Base-by-base conservation (phyloP, 1,284 basidiomycete species). In the Meripilus lineatus region DNA sequence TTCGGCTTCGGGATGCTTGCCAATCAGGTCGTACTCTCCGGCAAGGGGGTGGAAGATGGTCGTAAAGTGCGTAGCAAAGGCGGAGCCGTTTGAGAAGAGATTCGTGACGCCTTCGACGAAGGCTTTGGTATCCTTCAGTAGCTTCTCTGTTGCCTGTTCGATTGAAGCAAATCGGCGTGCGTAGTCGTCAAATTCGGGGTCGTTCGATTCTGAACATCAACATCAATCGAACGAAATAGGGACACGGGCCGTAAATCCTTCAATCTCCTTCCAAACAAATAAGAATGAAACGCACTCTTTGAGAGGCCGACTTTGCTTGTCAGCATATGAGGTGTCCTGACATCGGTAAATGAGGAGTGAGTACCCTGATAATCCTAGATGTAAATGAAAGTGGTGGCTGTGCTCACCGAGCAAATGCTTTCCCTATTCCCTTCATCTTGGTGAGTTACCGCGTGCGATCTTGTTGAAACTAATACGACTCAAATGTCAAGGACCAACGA, bases 71-170 rank as follows among this genome's bases (percentile, higher is more conserved):
- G 75, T 74, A 1, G 83, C 81, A 61, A 90, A 95, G 41, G 81
- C 79, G 38, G 80, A 77, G 10, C 88, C 88, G 23, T 88, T 76
- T 3, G 79, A 81, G 60, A 99, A 83, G 43, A 99, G 80, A 45
- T 75, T 93, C 89, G 62, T 47, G 43, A 95, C 87, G 22, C 84
- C 78, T 44, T 98, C 93, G 7, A 81, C 80, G 67, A 93, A 98
- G 5, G 83, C 75, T 55, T 88, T 89, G 33, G 89, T 84, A 60
- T 99, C 94, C 69, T 97, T 97, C 54, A 92, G 66, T 49, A 99
- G 72, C 69, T 94, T 94, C 59, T 93, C 92, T 0, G 86, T 79
- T 13, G 89, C 84, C 45, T 79, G 69, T 66, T 98, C 93, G 54
- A 95, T 74, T 6, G 75, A 65, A 14, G 77, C 66, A 62, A 95